phyloP scores from a whole-genome alignment of 306 rosid genomes.

The Crataegus laevigata region DNA sequence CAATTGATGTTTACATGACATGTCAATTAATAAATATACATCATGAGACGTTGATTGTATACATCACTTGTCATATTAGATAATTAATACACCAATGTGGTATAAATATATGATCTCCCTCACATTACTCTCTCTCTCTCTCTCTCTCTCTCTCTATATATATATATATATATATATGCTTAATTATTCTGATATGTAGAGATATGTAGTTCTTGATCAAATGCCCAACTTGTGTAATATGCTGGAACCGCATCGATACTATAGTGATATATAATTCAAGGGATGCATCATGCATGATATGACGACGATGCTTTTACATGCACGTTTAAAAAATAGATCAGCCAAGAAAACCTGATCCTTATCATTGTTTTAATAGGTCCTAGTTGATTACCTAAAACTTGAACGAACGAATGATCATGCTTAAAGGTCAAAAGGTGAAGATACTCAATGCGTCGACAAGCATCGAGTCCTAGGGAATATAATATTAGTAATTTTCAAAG shows the following conservation, averaged over 20 bases:
- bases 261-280: background rate
- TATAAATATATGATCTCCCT: no score
- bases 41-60: no score
- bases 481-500: background rate
- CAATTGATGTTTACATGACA: no score
- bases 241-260: background rate
- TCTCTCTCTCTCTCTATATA: no score
- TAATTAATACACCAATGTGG: no score
- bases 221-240: background rate
- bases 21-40: no score
- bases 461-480: background rate
- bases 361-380: background rate
- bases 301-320: background rate
- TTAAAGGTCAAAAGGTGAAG: conserved; percentile 1
- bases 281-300: background rate
- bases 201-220: background rate
- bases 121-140: no score
- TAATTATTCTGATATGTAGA: background rate
- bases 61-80: no score
- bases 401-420: background rate
- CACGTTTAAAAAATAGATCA: background rate
- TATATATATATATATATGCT: background rate
- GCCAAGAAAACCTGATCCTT: background rate
- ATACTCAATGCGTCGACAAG: background rate
- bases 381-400: conserved; percentile 8